These are phyloP conservation scores for Candida yuanshanica DNA, from an alignment of 805 yeast species.

Conservation along the genomic window DNA sequence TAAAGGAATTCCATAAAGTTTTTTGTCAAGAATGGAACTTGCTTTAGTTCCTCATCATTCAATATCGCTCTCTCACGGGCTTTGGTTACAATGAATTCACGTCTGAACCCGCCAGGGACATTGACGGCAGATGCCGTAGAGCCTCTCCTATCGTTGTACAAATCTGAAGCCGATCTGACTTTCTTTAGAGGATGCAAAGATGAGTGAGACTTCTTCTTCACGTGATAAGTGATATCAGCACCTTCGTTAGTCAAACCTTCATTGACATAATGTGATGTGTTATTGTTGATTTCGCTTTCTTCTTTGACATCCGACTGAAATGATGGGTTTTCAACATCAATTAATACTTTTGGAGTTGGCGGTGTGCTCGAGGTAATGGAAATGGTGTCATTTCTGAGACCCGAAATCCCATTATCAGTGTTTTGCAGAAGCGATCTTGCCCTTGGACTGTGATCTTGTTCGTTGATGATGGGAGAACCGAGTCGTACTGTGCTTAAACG, in stretches of 20 bases:
- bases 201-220: constrained; percentile 11
- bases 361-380: background rate
- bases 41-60: constrained; percentile 24
- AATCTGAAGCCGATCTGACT: constrained; percentile 17
- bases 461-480: constrained; percentile 4
- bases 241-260: constrained; percentile 16
- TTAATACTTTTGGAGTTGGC: constrained; percentile 2
- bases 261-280: constrained; percentile 13
- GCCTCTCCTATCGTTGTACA: constrained; percentile 37
- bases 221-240: constrained; percentile 22
- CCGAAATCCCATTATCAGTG: background rate
- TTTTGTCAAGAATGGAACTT: constrained; percentile 50
- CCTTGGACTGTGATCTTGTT: constrained; percentile 1
- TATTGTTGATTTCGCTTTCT: background rate
- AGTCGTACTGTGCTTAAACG: constrained; percentile 9
- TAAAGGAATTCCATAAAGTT: constrained; percentile 75
- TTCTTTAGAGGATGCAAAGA: constrained; percentile 8
- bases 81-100: constrained; percentile 53
- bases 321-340: constrained; percentile 12
- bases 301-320: constrained; percentile 10
- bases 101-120: constrained; percentile 79
- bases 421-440: background rate
- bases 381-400: background rate
- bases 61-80: constrained; percentile 18
- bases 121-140: constrained; percentile 64